These are phyloP conservation scores for Saccharomyces uvarum DNA, from an alignment of 1,139 yeast species.

Conservation along the genomic window DNA sequence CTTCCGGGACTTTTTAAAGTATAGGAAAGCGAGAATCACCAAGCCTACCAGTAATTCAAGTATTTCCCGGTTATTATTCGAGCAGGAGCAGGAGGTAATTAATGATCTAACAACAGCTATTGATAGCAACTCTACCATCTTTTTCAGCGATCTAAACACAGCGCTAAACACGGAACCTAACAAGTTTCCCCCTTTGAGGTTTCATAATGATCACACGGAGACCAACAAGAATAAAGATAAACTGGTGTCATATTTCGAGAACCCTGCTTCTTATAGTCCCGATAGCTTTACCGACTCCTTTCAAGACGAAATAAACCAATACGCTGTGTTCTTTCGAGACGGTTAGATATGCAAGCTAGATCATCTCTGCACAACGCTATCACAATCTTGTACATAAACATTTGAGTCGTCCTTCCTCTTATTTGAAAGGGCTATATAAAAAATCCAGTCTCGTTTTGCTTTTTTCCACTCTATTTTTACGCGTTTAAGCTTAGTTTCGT, in stretches of 20 bases:
- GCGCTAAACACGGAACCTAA: neutral
- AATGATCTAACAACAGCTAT: neutral
- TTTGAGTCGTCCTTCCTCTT: neutral
- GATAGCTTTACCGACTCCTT: neutral
- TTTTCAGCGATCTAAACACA: neutral
- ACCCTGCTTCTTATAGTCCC: neutral
- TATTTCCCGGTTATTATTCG: neutral
- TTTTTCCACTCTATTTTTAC: neutral
- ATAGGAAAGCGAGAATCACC: neutral
- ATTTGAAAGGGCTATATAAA: neutral
- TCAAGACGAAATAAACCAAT: neutral
- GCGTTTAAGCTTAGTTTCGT: neutral
- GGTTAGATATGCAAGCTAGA: neutral
- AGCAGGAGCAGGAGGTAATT: neutral
- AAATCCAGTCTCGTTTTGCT: neutral
- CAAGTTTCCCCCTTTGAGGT: neutral
- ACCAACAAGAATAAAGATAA: neutral
- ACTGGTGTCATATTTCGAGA: neutral
- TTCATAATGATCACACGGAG: neutral
- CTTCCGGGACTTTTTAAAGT: neutral
- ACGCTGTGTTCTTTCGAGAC: neutral
- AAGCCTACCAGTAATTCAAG: neutral
- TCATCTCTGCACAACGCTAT: too few species aligned
- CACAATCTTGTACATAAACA: neutral
- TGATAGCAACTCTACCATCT: neutral